Conservation (phyloP, 306 rosid species). For the Heteromeles arbutifolia region DNA sequence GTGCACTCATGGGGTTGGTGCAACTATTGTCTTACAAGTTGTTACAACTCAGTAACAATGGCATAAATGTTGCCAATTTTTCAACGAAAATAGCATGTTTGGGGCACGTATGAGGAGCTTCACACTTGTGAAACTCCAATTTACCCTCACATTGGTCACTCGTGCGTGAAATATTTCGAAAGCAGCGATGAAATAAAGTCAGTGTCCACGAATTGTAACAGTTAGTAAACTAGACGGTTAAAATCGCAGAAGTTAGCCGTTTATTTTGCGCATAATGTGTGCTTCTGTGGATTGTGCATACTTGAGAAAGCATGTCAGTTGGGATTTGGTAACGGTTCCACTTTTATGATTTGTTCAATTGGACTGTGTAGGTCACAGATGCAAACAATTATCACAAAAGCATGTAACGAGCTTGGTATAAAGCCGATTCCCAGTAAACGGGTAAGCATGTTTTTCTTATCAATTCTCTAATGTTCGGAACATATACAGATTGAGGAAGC, state of each 20-base stretch:
- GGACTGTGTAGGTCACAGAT: slow-evolving; percentile 78
- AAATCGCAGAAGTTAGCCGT: not conserved
- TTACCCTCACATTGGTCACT: not conserved
- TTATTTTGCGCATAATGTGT: not conserved
- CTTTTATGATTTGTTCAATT: not conserved
- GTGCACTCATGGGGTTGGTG: not conserved
- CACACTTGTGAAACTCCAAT: too few species aligned
- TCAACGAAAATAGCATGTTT: not conserved
- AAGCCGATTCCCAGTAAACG: slow-evolving; percentile 82
- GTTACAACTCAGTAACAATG: not conserved
- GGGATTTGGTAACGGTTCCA: not conserved
- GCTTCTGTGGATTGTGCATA: not conserved
- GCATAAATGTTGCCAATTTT: not conserved
- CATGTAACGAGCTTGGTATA: slow-evolving; percentile 81
- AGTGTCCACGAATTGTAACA: not conserved
- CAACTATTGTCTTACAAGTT: not conserved
- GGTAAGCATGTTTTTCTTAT: slow-evolving; percentile 40
- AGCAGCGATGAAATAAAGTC: not conserved
- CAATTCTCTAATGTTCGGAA: not conserved
- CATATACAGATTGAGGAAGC: not conserved
- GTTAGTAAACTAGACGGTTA: not conserved
- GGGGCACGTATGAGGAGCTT: not conserved
- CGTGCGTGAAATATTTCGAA: too few species aligned
- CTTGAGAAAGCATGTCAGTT: not conserved
- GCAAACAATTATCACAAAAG: slow-evolving; percentile 93